Evolutionary conservation across 495 filamentous ascomycete genomes (phyloP).

Genomic region (Cercophora samala): DNA sequence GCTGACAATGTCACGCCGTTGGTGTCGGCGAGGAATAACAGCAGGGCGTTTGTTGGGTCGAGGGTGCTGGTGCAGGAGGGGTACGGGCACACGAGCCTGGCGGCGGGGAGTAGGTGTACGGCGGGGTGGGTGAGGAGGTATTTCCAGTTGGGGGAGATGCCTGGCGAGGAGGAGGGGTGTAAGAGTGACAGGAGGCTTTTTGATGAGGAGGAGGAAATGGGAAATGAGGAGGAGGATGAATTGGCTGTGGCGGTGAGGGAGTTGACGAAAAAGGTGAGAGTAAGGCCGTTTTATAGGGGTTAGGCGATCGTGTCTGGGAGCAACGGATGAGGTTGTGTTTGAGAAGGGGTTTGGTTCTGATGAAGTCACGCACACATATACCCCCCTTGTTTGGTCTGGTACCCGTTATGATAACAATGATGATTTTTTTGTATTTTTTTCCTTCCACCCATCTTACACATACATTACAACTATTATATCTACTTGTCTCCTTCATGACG

Average conservation of each 20-base stretch:
- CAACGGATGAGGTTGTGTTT: not conserved
- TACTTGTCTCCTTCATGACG: not conserved
- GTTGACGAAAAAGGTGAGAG: not conserved
- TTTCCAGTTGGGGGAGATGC: slow-evolving; percentile 37
- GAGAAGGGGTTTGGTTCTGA: not conserved
- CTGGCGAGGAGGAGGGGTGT: slow-evolving; percentile 29
- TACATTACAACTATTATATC: not conserved
- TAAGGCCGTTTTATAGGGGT: not conserved
- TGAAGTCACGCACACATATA: not conserved
- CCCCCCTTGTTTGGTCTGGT: not conserved
- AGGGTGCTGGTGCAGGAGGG: slow-evolving; percentile 54
- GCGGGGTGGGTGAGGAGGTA: slow-evolving; percentile 34
- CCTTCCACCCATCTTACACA: not conserved
- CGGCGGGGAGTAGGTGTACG: slow-evolving; percentile 36
- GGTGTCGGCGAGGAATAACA: slow-evolving; percentile 49
- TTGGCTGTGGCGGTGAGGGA: not conserved
- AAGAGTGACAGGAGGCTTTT: slow-evolving; percentile 31
- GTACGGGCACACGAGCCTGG: slow-evolving; percentile 44
- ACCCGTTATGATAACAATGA: not conserved
- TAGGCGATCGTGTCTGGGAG: not conserved
- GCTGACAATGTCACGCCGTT: slow-evolving; percentile 58
- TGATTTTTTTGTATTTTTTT: not conserved
- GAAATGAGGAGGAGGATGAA: slow-evolving; percentile 6
- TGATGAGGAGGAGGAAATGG: slow-evolving; percentile 11
- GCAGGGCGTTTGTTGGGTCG: slow-evolving; percentile 48